Evolutionary conservation across 2,329 filamentous ascomycete genomes (phyloP), one percentile per base, ranked within the genome.

Genomic region (Cladosporium austrohemisphaericum): DNA sequence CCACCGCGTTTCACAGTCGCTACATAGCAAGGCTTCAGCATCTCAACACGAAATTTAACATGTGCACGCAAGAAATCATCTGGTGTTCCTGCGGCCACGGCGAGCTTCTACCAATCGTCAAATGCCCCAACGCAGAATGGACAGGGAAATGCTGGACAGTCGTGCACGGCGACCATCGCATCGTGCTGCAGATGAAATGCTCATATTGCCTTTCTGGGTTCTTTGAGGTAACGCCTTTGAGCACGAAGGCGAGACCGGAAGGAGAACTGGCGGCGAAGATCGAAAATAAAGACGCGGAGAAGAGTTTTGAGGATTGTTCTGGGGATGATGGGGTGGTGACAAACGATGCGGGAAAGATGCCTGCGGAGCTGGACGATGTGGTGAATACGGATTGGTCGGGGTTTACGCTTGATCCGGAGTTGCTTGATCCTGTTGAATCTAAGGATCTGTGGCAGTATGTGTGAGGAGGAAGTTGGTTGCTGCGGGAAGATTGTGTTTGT

Each of bases 41-140:
- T n/a, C n/a, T n/a, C n/a, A n/a, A n/a, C n/a, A n/a, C n/a, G n/a
- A 37, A 23, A 9, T 25, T 10, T n/a, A n/a, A n/a, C 10, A 61
- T 63, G 60, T 63, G 62, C 57, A 63, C 58, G n/a, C 62, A 65
- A 60, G 53, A 61, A 57, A 55, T 65, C 14, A 58, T 65, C 45
- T 65, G 62, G 62, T 65, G 62, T 52, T 55, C 54, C 51, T 65
- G 62, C 57, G 57, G 58, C 31, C 62, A 65, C 52, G 62, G 61
- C 55, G 62, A 65, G 49, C 56, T 64, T 48, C 57, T 64, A 2
- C 60, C 61, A 9, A 60, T 64, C 54, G 47, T 57, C 6, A 45
- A 35, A 11, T 65, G 62, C 37, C 13, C 52, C 3, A 52, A 50
- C 1, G 61, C 53, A 5, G 19, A 40, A 9, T 23, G 38, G 11